Base-by-base conservation (phyloP, 768 basidiomycete genomes). In the Holtermanniella nyarrowii region DNA sequence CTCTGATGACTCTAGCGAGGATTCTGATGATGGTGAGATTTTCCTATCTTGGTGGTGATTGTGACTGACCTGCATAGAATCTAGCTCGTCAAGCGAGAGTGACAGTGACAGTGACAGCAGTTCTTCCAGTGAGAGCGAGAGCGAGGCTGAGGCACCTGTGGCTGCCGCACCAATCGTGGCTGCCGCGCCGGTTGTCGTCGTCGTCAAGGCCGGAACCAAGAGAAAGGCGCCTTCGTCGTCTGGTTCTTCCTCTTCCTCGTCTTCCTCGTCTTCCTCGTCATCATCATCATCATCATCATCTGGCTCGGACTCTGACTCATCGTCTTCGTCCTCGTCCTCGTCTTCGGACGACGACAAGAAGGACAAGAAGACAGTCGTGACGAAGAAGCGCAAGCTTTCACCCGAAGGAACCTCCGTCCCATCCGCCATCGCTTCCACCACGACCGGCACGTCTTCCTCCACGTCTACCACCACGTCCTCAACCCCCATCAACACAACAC, bases 311-410 rank as follows among this genome's bases (percentile, higher is more conserved):
- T 54, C 53, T 27, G 53, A 54, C 21, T 50, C 50, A 44, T 42
- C 5, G 53, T 55, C 51, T 42, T 52, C 50, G 14, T 63, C 62
- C 14, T 46, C 53, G 5, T 27, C 54, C 16, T 47, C 55, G 22
- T 24, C 50, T 1, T 48, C 56, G 13, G n/a, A 48, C 23, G 24
- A 37, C 18, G 26, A 25, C 26, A 49, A 48, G 14, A 63, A 57
- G 47, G 66, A 64, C 48, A 72, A 74, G 50, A 53, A 37, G 26
- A 42, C 21, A 20, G 26, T 27, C 31, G 49, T 49, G n/a, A 63
- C 58, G 48, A 69, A 65, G 49, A 72, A 74, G 50, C 54, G 60
- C 42, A 66, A 72, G 52, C 42, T 62, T 14, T 56, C 49, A 48
- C n/a, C n/a, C n/a, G 61, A 54, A 31, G 49, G 49, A 14, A 55